These are phyloP conservation scores for Aspergillus vadensis DNA, from an alignment of 2,329 filamentous ascomycete genomes.

Conservation along the genomic window DNA sequence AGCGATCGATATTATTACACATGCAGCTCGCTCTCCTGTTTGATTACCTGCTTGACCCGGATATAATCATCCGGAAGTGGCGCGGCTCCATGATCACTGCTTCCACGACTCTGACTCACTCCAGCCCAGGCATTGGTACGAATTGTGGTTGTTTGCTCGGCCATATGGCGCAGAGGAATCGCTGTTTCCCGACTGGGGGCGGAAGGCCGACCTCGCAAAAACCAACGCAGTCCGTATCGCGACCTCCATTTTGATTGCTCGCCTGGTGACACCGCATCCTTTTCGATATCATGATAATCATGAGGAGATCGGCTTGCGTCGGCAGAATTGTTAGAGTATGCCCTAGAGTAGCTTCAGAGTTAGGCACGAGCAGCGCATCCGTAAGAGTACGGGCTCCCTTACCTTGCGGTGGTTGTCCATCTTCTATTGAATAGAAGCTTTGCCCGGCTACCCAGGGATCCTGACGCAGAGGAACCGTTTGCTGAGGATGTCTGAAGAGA, in stretches of 20 bases:
- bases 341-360: conserved; percentile 13
- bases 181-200: conserved; percentile 6
- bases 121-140: conserved; percentile 38
- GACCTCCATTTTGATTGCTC: conserved; percentile 2
- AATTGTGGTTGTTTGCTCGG: conserved; percentile 27
- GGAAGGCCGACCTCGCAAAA: conserved; percentile 15
- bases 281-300: conserved; percentile 27
- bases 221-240: conserved; percentile 18
- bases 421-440: conserved; percentile 30
- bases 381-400: background rate
- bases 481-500: conserved; percentile 22
- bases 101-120: conserved; percentile 26
- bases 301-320: background rate
- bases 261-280: conserved; percentile 13
- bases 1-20: conserved; percentile 10
- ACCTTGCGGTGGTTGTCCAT: conserved; percentile 23
- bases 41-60: conserved; percentile 37
- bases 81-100: conserved; percentile 22
- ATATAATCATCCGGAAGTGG: conserved; percentile 28
- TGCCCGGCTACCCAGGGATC: conserved; percentile 30
- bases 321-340: conserved; percentile 9
- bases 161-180: conserved; percentile 21
- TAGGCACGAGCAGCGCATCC: background rate
- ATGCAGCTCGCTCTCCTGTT: conserved; percentile 34
- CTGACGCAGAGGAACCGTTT: conserved; percentile 17